Evolutionary conservation across 2,329 filamentous ascomycete species (phyloP).

Genomic region (Diplodia scrobiculata): DNA sequence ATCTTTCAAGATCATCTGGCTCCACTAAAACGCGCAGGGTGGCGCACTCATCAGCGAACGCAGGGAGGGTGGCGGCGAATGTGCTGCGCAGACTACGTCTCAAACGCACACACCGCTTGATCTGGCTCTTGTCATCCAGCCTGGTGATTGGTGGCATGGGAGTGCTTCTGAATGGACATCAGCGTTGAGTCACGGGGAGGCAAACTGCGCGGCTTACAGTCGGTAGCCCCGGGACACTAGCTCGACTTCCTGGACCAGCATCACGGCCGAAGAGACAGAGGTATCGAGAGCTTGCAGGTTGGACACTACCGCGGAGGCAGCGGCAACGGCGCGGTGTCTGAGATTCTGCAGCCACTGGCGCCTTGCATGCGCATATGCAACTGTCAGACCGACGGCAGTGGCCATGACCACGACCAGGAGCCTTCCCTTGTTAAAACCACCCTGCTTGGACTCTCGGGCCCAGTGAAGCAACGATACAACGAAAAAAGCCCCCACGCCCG

Average conservation of each 20-base stretch:
- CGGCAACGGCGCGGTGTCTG: constrained; percentile 70
- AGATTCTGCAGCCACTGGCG: constrained; percentile 81
- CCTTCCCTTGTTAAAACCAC: constrained; percentile 60
- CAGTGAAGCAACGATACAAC: constrained; percentile 71
- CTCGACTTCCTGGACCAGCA: constrained; percentile 92
- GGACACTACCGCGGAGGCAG: constrained; percentile 68
- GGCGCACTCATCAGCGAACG: constrained; percentile 70
- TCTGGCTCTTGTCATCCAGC: constrained; percentile 79
- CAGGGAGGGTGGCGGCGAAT: constrained; percentile 69
- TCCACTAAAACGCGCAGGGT: constrained; percentile 73
- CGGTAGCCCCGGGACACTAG: constrained; percentile 87
- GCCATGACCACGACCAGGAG: constrained; percentile 52
- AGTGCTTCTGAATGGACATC: constrained; percentile 64
- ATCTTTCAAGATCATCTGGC: constrained; percentile 82
- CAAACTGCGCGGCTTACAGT: constrained; percentile 59
- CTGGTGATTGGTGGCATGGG: constrained; percentile 90
- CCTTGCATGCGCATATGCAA: constrained; percentile 71
- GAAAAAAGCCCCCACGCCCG: constrained; percentile 64
- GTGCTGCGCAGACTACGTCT: constrained; percentile 73
- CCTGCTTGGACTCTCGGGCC: constrained; percentile 58
- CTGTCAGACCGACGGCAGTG: constrained; percentile 56
- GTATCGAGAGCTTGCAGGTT: constrained; percentile 81
- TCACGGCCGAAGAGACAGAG: constrained; percentile 72
- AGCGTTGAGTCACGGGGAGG: constrained; percentile 33
- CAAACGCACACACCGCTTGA: constrained; percentile 75